Base-by-base conservation (phyloP, 2,329 filamentous ascomycete species). In the Fusarium cicatricum region DNA sequence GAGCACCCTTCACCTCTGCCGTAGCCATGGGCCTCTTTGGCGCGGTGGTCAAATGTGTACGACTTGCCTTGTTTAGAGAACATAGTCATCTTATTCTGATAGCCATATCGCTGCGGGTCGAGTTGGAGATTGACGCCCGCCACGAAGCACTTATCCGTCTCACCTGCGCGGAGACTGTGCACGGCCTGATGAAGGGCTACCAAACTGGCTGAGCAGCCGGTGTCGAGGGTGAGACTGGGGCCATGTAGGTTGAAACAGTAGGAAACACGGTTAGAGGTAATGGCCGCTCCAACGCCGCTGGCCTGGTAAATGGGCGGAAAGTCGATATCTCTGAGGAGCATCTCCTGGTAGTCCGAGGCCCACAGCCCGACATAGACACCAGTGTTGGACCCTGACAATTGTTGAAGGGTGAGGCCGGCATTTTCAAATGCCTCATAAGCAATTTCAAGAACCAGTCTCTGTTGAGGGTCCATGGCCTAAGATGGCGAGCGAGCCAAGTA, bases 171-270 rank as follows among this genome's bases (percentile, higher is more conserved):
- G 11, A 80, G 63, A 49, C 69, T 71, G 19, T 66, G 59, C 5
- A 66, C 54, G 3, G 80, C 82, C 19, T 78, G 68, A 54, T 84
- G 78, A 1, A 84, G 68, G 0, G 79, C 80, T 4, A 79, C 74
- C 5, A 84, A 64, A 48, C 75, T 78, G 15, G 77, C 74, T 0
- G 80, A 83, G 59, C 82, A 84, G 1, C 77, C 82, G 0, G 82
- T 84, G 52, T 83, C 79, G 7, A 83, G 70, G 0, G 80, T 80
- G 63, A 81, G 70, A 26, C 76, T 79, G 0, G 80, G 78, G 0
- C 81, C 80, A 10, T 64, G 64, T 33, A 82, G 74, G 56, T 83
- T 74, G 61, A 78, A 82, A 43, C 75, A 77, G 65, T 82, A 80
- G 0, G 77, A 80, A 11, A 82, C 66, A n/a, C 80, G 72, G 58